phyloP scores from a whole-genome alignment of 768 basidiomycete genomes.

The Amanita fuliginea region DNA sequence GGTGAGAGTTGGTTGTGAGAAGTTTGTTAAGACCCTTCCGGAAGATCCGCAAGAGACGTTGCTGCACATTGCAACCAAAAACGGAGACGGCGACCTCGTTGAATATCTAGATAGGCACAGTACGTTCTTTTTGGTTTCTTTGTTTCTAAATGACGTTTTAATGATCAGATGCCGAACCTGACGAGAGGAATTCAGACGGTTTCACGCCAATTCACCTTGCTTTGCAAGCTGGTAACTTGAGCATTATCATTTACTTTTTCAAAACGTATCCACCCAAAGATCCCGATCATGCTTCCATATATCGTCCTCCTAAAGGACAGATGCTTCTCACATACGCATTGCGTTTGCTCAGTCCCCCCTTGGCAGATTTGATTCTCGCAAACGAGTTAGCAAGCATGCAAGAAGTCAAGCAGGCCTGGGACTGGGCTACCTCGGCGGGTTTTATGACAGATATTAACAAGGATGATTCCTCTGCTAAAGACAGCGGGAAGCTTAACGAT shows the following conservation, averaged over 20 bases:
- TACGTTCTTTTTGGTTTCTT: constrained; percentile 24
- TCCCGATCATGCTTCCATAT: constrained; percentile 37
- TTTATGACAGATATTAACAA: constrained; percentile 12
- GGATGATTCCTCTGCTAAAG: constrained; percentile 13
- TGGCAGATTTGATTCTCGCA: constrained; percentile 54
- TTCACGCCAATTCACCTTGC: constrained; percentile 62
- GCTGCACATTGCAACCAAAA: constrained; percentile 50
- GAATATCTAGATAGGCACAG: constrained; percentile 67
- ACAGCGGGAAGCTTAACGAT: constrained; percentile 31
- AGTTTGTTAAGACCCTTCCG: constrained; percentile 33
- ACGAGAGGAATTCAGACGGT: constrained; percentile 50
- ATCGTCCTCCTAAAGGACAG: constrained; percentile 28
- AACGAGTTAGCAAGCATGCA: constrained; percentile 36
- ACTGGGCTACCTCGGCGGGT: constrained; percentile 27
- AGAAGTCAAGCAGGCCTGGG: constrained; percentile 44
- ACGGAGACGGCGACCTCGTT: constrained; percentile 46
- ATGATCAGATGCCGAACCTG: constrained; percentile 54
- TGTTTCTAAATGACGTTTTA: constrained; percentile 10
- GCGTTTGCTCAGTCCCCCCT: constrained; percentile 49
- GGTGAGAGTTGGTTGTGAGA: constrained; percentile 42
- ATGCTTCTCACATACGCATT: constrained; percentile 47
- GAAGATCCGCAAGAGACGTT: constrained; percentile 57
- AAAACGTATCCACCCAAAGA: constrained; percentile 46
- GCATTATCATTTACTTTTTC: constrained; percentile 51
- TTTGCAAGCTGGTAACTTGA: constrained; percentile 37